Conservation (phyloP, 306 rosid species). For the Herpetospermum pedunculosum region DNA sequence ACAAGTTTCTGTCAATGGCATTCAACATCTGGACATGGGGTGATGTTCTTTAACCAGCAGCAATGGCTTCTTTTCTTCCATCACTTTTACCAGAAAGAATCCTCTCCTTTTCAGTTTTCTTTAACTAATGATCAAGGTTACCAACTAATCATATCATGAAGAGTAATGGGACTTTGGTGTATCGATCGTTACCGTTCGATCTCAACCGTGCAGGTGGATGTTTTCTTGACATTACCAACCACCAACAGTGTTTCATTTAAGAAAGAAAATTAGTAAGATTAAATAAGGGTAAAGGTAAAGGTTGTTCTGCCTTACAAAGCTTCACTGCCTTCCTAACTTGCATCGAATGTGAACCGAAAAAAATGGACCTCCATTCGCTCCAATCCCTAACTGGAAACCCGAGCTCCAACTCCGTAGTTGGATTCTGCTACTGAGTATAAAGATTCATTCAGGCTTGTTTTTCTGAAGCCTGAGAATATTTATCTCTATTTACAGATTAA, state of each 20-base stretch:
- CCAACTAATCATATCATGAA: background rate
- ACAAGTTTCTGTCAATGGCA: background rate
- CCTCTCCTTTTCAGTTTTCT: background rate
- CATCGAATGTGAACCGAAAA: constrained; percentile 63
- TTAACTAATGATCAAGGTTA: background rate
- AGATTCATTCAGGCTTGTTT: constrained; percentile 48
- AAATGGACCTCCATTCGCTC: constrained; percentile 87
- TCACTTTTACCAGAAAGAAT: background rate
- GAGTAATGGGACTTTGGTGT: background rate
- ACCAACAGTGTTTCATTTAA: background rate
- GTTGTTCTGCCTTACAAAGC: constrained; percentile 29
- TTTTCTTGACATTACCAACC: constrained; percentile 3
- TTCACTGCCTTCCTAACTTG: constrained; percentile 38
- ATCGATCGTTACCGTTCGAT: background rate
- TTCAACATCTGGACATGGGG: background rate
- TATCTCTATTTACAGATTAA: constrained; percentile 94
- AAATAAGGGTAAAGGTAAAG: constrained; percentile 30
- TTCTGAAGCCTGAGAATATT: constrained; percentile 53
- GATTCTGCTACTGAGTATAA: constrained; percentile 89
- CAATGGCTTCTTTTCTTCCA: background rate
- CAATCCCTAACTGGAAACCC: constrained; percentile 59
- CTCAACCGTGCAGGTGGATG: background rate
- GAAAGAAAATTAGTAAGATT: constrained; percentile 11
- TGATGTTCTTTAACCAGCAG: background rate
- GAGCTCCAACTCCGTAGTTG: constrained; percentile 90